Conservation (phyloP, 2,329 filamentous ascomycete species). For the Aureobasidium sp. region DNA sequence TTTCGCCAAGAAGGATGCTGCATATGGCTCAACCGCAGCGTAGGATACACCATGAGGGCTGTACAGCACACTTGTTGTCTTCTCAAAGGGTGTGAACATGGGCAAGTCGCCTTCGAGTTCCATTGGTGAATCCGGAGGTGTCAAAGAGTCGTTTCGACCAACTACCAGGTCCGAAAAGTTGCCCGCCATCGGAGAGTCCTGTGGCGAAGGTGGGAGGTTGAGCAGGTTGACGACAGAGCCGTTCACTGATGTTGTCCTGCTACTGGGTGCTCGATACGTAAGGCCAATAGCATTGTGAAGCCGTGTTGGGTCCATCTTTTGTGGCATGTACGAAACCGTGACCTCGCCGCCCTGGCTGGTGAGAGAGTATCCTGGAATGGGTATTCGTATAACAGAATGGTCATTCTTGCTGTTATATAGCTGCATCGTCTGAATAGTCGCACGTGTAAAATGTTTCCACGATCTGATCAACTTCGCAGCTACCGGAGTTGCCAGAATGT, state of each 20-base stretch:
- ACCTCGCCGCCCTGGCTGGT: constrained; percentile 54
- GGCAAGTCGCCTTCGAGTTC: constrained; percentile 18
- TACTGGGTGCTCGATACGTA: constrained; percentile 55
- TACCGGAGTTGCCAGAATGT: constrained; percentile 57
- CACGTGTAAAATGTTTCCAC: constrained; percentile 59
- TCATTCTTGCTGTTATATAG: constrained; percentile 34
- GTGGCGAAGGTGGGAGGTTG: constrained; percentile 23
- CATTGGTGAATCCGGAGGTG: constrained; percentile 14
- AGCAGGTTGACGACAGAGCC: constrained; percentile 31
- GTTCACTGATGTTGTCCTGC: constrained; percentile 26
- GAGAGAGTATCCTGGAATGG: constrained; percentile 44
- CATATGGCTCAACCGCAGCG: constrained; percentile 46
- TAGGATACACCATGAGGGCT: constrained; percentile 55
- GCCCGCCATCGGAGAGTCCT: constrained; percentile 11
- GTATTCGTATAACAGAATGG: constrained; percentile 38
- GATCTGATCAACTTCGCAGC: constrained; percentile 56
- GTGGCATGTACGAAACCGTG: constrained; percentile 58
- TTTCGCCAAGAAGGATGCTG: constrained; percentile 46
- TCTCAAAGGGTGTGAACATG: constrained; percentile 28
- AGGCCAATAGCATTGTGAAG: constrained; percentile 61
- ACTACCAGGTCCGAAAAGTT: background rate
- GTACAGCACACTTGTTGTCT: constrained; percentile 53
- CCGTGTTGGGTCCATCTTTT: constrained; percentile 51
- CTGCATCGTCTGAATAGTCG: constrained; percentile 34
- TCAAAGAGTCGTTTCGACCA: background rate